These are phyloP conservation scores for Phytophthora gonapodyides DNA, from an alignment of 352 stramenopile species.

Conservation along the genomic window DNA sequence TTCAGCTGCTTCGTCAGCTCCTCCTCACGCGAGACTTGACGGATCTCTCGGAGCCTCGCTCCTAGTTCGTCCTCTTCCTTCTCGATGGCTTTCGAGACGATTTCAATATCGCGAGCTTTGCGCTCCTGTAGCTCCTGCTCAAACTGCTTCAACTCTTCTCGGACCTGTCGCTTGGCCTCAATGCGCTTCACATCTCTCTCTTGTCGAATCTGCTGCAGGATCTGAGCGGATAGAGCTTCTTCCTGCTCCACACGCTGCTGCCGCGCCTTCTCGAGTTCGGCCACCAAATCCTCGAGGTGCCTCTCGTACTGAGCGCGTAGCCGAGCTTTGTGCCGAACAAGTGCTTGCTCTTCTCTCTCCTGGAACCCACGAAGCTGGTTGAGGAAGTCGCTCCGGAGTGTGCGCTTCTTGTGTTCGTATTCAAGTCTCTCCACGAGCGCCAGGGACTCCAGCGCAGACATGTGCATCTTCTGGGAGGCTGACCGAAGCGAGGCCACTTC, in stretches of 20 bases:
- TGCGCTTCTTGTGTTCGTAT: conserved; percentile 80
- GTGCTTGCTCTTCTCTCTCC: conserved; percentile 65
- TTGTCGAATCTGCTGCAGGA: conserved; percentile 56
- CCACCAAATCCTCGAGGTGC: conserved; percentile 64
- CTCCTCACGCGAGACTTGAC: conserved; percentile 44
- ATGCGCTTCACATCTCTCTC: conserved; percentile 54
- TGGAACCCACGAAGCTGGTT: conserved; percentile 70
- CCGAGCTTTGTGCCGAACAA: conserved; percentile 72
- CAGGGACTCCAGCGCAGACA: conserved; percentile 59
- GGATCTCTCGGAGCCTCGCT: conserved; percentile 36
- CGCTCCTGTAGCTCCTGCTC: conserved; percentile 53
- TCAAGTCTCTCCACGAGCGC: conserved; percentile 54
- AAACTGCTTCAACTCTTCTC: conserved; percentile 55
- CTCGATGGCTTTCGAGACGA: conserved; percentile 43
- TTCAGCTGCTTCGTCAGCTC: conserved; percentile 33
- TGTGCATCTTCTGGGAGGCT: conserved; percentile 51
- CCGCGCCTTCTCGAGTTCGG: conserved; percentile 63
- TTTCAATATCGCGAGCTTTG: conserved; percentile 51
- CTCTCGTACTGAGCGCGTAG: conserved; percentile 65
- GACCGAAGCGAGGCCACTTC: conserved; percentile 57
- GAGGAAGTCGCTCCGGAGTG: conserved; percentile 60
- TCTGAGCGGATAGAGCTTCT: conserved; percentile 50
- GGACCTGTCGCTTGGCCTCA: conserved; percentile 48
- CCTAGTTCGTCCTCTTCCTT: conserved; percentile 51
- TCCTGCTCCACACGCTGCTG: conserved; percentile 65